These are phyloP conservation scores for Sporisorium exsertum DNA, from an alignment of 1,284 basidiomycete species.

Conservation along the genomic window DNA sequence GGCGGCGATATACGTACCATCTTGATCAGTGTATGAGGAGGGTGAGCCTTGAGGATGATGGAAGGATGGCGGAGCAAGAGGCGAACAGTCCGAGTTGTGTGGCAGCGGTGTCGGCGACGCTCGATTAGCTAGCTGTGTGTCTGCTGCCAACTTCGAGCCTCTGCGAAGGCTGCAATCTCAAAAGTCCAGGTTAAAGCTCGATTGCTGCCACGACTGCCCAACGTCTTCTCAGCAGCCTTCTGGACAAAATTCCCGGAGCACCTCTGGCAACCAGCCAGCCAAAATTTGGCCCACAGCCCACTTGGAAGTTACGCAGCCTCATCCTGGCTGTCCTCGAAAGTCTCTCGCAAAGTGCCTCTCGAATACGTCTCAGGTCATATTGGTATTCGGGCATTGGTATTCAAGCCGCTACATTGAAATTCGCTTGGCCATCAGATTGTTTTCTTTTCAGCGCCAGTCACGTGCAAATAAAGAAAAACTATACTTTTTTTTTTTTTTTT, in stretches of 20 bases:
- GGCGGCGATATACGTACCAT: constrained; percentile 44
- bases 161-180: constrained; percentile 3
- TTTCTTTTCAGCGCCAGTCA: neutral
- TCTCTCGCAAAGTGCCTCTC: constrained; percentile 1
- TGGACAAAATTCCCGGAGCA: neutral
- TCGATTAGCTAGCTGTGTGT: neutral
- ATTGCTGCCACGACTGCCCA: neutral
- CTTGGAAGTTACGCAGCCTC: no score
- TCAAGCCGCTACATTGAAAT: neutral
- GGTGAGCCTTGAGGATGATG: constrained; percentile 57
- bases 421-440: no score
- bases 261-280: neutral
- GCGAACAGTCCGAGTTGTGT: constrained; percentile 15
- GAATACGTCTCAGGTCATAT: neutral
- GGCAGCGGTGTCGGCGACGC: constrained; percentile 24
- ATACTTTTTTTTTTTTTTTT: neutral
- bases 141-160: neutral
- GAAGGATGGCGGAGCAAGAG: constrained; percentile 43
- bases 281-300: no score
- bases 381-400: neutral
- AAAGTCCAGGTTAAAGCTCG: neutral
- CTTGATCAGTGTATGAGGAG: constrained; percentile 37
- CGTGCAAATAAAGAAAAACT: neutral
- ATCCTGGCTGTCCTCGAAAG: neutral
- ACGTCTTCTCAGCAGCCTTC: neutral